Percentiles rank a stretch among this genome's conserved stretches.
phyloP scores from a whole-genome alignment of 371 early-diverging fungal genomes.

The Rhizopus sp. region DNA sequence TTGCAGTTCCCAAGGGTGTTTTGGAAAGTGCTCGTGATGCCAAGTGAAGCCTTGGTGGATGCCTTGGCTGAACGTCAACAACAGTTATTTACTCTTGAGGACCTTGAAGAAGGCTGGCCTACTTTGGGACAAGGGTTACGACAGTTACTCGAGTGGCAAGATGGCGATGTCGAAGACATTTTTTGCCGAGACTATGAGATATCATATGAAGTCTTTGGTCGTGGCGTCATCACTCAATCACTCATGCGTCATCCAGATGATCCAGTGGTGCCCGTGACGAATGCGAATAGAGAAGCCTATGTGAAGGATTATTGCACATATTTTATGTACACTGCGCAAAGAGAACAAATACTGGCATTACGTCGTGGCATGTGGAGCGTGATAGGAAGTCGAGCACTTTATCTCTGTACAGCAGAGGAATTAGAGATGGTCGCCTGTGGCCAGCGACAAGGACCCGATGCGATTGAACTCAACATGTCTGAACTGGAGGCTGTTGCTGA shows the following conservation, averaged over 20 bases:
- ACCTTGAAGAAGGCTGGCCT: conserved; percentile 60
- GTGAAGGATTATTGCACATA: conserved; percentile 77
- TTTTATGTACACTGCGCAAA: conserved; percentile 62
- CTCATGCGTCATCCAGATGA: conserved; percentile 69
- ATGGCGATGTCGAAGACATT: conserved; percentile 81
- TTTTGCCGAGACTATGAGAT: conserved; percentile 86
- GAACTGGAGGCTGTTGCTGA: conserved; percentile 77
- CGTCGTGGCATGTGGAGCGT: conserved; percentile 73
- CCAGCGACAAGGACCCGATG: conserved; percentile 42
- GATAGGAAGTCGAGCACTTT: conserved; percentile 60
- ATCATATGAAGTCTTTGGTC: conserved; percentile 76
- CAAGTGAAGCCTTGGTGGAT: conserved; percentile 44
- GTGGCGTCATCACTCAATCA: conserved; percentile 63
- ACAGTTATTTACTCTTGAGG: conserved; percentile 54
- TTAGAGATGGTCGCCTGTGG: conserved; percentile 60
- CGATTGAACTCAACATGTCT: conserved; percentile 64
- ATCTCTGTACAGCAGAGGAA: conserved; percentile 41
- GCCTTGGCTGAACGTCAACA: conserved; percentile 15
- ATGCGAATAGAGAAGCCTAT: conserved; percentile 71
- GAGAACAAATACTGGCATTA: conserved; percentile 68
- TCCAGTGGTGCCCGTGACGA: conserved; percentile 71
- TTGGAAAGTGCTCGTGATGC: conserved; percentile 60
- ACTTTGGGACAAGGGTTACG: conserved; percentile 66
- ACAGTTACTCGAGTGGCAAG: conserved; percentile 71
- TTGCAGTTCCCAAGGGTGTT: conserved; percentile 92